These are phyloP conservation scores for Kazachstania viticola DNA, from an alignment of 805 yeast species.

Conservation along the genomic window DNA sequence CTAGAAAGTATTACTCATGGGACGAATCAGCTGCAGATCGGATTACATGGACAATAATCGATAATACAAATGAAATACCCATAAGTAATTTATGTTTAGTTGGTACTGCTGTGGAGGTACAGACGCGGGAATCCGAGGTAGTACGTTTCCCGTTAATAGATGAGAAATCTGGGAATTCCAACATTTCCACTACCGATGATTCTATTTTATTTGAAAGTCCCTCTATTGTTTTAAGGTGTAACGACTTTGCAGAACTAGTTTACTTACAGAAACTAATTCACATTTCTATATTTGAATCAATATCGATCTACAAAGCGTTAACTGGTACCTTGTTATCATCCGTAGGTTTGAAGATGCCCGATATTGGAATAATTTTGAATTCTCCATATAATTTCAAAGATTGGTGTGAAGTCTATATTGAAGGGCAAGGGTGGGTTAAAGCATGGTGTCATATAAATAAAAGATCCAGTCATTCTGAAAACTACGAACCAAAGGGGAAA, in stretches of 20 bases:
- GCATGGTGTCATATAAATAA: conserved; percentile 25
- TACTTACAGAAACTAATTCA: conserved; percentile 4
- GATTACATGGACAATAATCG: too few relatives aligned
- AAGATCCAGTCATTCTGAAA: conserved; percentile 1
- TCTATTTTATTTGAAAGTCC: too few relatives aligned
- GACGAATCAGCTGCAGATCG: too few relatives aligned
- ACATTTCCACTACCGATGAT: too few relatives aligned
- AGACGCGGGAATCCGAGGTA: too few relatives aligned
- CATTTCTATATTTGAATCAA: conserved; percentile 17
- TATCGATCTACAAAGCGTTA: conserved; percentile 17
- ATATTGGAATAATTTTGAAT: conserved; percentile 19
- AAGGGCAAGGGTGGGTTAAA: conserved; percentile 23
- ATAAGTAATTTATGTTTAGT: too few relatives aligned
- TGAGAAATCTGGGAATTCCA: neutral
- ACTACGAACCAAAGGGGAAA: conserved; percentile 13
- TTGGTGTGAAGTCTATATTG: conserved; percentile 25
- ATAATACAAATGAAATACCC: too few relatives aligned
- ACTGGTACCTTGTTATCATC: conserved; percentile 22
- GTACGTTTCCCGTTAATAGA: too few relatives aligned
- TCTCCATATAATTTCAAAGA: conserved; percentile 23
- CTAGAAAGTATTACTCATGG: conserved; percentile 10
- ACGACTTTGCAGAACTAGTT: too few relatives aligned
- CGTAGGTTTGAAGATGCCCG: conserved; percentile 18
- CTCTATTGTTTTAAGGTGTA: too few relatives aligned
- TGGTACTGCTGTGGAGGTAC: too few relatives aligned